phyloP scores from a whole-genome alignment of 306 rosid genomes.

The Dryas drummondii region DNA sequence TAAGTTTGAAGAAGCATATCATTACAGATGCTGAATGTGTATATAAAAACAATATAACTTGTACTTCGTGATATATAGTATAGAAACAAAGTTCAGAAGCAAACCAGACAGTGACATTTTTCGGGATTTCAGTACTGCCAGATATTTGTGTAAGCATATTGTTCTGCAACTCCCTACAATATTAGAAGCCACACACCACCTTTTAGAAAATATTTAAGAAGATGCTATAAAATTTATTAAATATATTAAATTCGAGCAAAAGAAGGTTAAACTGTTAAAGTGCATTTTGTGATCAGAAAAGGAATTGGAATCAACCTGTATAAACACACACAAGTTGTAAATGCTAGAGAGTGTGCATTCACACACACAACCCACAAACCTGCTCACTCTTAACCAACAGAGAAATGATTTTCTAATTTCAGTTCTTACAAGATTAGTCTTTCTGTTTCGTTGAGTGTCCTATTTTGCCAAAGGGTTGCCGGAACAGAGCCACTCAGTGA shows the following conservation, averaged over 20 bases:
- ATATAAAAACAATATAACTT: not conserved
- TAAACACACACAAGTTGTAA: not conserved
- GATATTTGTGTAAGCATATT: constrained; percentile 49
- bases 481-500: constrained; percentile 57
- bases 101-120: constrained; percentile 72
- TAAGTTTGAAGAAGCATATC: constrained; percentile 4
- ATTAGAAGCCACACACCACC: constrained; percentile 25
- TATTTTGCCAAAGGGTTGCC: constrained; percentile 66
- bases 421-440: constrained; percentile 60
- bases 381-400: constrained; percentile 9
- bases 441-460: constrained; percentile 36
- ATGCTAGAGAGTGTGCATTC: not conserved
- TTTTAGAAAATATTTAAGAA: constrained; percentile 11
- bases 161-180: constrained; percentile 78
- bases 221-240: constrained; percentile 11
- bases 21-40: not conserved
- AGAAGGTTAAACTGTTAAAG: not conserved
- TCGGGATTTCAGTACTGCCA: constrained; percentile 54
- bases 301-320: not conserved
- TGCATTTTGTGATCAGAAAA: not conserved
- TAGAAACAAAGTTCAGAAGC: constrained; percentile 38
- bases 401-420: constrained; percentile 21
- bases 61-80: constrained; percentile 19
- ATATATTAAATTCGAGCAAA: not conserved
- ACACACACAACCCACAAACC: not conserved